phyloP scores from a whole-genome alignment of 2,329 filamentous ascomycete genomes.

The Neonectria coccinea region DNA sequence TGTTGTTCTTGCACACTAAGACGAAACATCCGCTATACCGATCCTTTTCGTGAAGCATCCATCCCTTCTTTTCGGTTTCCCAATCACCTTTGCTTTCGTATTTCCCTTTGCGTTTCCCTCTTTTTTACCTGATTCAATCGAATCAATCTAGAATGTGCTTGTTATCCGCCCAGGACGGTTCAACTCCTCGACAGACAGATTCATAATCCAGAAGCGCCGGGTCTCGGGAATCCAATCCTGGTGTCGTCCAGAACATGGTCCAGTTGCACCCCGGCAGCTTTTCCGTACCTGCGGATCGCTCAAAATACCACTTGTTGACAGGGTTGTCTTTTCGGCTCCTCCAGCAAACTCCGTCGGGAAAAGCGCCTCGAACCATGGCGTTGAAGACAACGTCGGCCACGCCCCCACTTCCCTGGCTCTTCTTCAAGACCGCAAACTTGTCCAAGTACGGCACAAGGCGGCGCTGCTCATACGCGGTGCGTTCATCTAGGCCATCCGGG shows the following conservation, averaged over 20 bases:
- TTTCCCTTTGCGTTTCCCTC: not conserved
- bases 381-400: slow-evolving; percentile 98
- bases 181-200: slow-evolving; percentile 74
- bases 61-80: slow-evolving; percentile 3
- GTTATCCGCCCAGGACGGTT: slow-evolving; percentile 72
- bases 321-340: slow-evolving; percentile 89
- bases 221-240: slow-evolving; percentile 67
- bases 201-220: slow-evolving; percentile 76
- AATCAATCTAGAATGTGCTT: slow-evolving; percentile 68
- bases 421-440: slow-evolving; percentile 94
- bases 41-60: no score
- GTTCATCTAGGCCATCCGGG: slow-evolving; percentile 69
- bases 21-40: not conserved
- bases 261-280: slow-evolving; percentile 86
- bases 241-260: slow-evolving; percentile 99
- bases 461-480: slow-evolving; percentile 64
- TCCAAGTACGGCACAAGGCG: slow-evolving; percentile 92
- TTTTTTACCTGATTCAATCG: not conserved
- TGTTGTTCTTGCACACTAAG: not conserved
- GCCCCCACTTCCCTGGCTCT: slow-evolving; percentile 88
- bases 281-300: slow-evolving; percentile 84
- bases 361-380: slow-evolving; percentile 90
- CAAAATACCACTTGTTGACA: slow-evolving; percentile 99
- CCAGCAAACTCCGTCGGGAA: slow-evolving; percentile 92
- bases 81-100: not conserved